Conservation (phyloP, 495 filamentous ascomycete genomes). For the Podospora didyma region DNA sequence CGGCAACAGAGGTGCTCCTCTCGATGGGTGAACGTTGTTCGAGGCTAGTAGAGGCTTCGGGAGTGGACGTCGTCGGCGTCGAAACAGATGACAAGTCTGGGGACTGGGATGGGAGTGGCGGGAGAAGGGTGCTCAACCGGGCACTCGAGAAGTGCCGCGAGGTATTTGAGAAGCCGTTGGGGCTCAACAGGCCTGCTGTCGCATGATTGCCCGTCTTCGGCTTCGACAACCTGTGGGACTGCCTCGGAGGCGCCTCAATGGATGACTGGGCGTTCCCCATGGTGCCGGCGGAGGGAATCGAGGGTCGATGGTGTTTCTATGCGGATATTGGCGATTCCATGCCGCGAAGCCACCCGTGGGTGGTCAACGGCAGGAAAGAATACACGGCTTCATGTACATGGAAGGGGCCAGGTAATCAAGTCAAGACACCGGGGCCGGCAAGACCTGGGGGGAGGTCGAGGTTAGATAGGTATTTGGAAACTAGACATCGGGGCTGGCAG, state of each 20-base stretch:
- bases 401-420: constrained; percentile 11
- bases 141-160: constrained; percentile 30
- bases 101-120: constrained; percentile 13
- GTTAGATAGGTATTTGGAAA: constrained; percentile 5
- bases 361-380: constrained; percentile 16
- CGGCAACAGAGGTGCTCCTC: constrained; percentile 18
- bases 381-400: constrained; percentile 23
- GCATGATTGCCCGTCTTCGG: constrained; percentile 40
- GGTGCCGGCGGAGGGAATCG: constrained; percentile 11
- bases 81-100: constrained; percentile 10
- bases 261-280: constrained; percentile 47
- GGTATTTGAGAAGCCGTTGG: constrained; percentile 29
- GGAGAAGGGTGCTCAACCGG: constrained; percentile 18
- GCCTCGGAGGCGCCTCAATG: constrained; percentile 34
- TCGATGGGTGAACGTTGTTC: constrained; percentile 4
- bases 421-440: constrained; percentile 11
- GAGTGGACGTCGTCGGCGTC: constrained; percentile 12
- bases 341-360: constrained; percentile 27
- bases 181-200: constrained; percentile 43
- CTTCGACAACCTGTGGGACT: constrained; percentile 46
- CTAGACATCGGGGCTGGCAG: not conserved
- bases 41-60: constrained; percentile 2
- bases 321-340: constrained; percentile 39
- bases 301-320: constrained; percentile 33
- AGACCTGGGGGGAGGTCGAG: constrained; percentile 1